Percentiles rank a stretch among this genome's conserved stretches.
These are phyloP conservation scores for Cymodocea nodosa DNA, from an alignment of 116 monocot genomes.

Conservation along the genomic window DNA sequence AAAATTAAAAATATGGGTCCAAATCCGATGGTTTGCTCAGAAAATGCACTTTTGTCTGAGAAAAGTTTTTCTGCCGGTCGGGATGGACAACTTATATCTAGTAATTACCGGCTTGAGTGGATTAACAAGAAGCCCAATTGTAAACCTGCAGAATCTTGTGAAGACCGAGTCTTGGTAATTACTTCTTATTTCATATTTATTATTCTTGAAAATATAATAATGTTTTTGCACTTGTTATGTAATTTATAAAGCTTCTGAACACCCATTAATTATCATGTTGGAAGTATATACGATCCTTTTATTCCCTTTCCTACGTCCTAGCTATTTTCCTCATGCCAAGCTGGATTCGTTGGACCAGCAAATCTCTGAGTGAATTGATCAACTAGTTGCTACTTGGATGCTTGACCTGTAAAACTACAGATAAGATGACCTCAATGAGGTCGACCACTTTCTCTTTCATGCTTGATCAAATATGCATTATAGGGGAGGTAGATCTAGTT, in stretches of 20 bases:
- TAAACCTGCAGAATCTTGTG: constrained; percentile 11
- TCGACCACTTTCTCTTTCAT: too few species aligned
- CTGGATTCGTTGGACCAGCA: too few species aligned
- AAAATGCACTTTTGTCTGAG: constrained; percentile 45
- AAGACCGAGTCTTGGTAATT: constrained; percentile 16
- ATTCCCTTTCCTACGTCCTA: too few species aligned
- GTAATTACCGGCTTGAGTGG: constrained; percentile 33
- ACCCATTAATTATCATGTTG: neutral
- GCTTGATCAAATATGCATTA: too few species aligned
- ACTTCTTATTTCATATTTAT: neutral
- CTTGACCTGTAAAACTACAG: too few species aligned
- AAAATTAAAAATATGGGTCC: constrained; percentile 24
- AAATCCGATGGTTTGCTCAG: constrained; percentile 25
- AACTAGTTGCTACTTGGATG: too few species aligned
- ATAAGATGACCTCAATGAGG: too few species aligned
- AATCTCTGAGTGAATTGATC: too few species aligned
- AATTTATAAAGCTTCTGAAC: too few species aligned
- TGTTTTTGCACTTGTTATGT: neutral
- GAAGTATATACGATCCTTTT: neutral
- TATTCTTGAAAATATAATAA: neutral
- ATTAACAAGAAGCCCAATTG: constrained; percentile 15
- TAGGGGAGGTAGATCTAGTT: too few species aligned
- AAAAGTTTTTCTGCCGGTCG: constrained; percentile 24
- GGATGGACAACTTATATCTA: constrained; percentile 4
- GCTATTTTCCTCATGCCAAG: too few species aligned